Base-by-base conservation (phyloP, 2,329 filamentous ascomycete genomes). In the Macrophomina pseudophaseolina region DNA sequence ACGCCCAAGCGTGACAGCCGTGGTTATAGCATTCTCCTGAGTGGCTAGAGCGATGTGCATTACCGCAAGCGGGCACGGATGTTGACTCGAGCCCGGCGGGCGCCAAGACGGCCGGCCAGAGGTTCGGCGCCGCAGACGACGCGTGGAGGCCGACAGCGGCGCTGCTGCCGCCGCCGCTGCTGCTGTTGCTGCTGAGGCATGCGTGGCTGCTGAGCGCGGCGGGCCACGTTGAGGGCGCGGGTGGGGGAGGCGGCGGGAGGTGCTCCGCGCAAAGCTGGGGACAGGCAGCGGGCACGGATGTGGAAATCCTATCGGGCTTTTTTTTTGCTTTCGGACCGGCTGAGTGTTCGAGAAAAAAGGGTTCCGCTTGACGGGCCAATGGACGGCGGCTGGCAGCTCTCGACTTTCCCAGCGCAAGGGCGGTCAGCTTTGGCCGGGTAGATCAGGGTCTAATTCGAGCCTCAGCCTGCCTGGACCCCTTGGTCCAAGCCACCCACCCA, bases 381-480 rank as follows among this genome's bases (percentile, higher is more conserved):
- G 12, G 32, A 40, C 16, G 40, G 14, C 23, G 28, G 7, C 40
- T 5, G 35, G 11, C 35, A 38, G 35, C 28, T 4, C 9, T 5
- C 14, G 9, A 6, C 9, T 14, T 44, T n/a, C 42, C 40, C 54
- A 44, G 33, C 28, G 40, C 56, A 40, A n/a, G 44, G 56, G 56
- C 58, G 42, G 58, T 62, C 58, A 38, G 18, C 44, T n/a, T n/a
- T 35, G 42, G 44, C 49, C 58, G 58, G 58, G 58, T 62, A 62
- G 58, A 62, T 62, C 58, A 62, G 58, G 58, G 58, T 62, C 58
- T 62, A 48, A 49, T 62, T 62, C 42, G 42, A 62, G 58, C 58
- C 58, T 62, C 58, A 62, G 28, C 16, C 32, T 40, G n/a, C 44
- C 16, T 12, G n/a, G 58, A 16, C 58, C 42, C 28, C 30, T 40